A percentile compares a stretch with the other conserved stretches of the same genome.
These are phyloP conservation scores for Gynandropsis gynandra DNA, from an alignment of 345 rosid genomes.

Conservation along the genomic window DNA sequence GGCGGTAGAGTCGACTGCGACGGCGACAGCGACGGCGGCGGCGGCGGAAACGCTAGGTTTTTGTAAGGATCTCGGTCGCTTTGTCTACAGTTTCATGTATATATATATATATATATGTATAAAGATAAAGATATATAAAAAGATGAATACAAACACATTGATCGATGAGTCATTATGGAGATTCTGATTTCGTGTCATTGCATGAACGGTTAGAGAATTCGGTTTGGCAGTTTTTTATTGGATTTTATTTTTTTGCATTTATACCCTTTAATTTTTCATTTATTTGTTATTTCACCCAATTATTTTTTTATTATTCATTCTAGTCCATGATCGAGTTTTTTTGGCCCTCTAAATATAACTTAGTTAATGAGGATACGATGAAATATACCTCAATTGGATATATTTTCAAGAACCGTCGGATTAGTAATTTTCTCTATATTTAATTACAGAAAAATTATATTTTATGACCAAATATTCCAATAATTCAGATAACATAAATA, in stretches of 20 bases:
- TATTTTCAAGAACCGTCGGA: no score
- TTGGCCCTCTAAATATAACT: no score
- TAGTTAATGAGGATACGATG: no score
- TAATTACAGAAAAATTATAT: no score
- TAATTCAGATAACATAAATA: no score
- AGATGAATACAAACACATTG: slow-evolving; percentile 11
- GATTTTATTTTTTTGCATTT: slow-evolving; percentile 18
- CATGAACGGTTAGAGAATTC: slow-evolving; percentile 20
- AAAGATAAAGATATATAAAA: slow-evolving; percentile 1
- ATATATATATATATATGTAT: neutral
- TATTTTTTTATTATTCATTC: neutral
- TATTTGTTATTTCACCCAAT: neutral
- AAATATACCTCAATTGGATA: no score
- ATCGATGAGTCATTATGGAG: slow-evolving; percentile 25
- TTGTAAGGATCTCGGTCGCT: neutral
- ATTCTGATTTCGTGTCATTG: slow-evolving; percentile 20
- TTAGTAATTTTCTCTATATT: no score
- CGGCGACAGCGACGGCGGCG: slow-evolving; percentile 8
- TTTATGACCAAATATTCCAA: no score
- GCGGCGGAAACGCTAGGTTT: slow-evolving; percentile 1
- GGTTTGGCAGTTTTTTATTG: slow-evolving; percentile 29
- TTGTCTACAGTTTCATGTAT: slow-evolving; percentile 3
- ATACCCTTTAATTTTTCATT: neutral
- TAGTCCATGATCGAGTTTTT: no score
- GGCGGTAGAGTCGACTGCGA: slow-evolving; percentile 15